Conservation (phyloP, 2,329 filamentous ascomycete genomes). For the Didymellaceae sp. region DNA sequence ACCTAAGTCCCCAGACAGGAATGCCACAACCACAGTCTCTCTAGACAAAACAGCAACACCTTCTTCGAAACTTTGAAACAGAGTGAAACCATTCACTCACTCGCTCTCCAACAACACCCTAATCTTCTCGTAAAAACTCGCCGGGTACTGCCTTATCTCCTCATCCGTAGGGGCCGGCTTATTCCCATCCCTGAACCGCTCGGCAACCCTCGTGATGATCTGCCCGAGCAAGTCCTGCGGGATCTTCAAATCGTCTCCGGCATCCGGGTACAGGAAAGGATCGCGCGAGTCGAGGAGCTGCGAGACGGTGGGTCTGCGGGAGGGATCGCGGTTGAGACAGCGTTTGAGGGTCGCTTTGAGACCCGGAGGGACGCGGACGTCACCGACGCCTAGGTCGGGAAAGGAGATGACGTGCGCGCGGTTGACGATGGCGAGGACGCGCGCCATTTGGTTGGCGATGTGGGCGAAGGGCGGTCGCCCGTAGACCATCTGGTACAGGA, state of each 20-base stretch:
- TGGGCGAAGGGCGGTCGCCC: constrained; percentile 95
- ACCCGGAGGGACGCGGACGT: constrained; percentile 60
- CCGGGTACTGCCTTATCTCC: constrained; percentile 57
- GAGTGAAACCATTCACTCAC: background rate
- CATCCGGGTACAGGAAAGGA: constrained; percentile 64
- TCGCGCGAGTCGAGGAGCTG: constrained; percentile 64
- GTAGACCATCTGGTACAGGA: constrained; percentile 97
- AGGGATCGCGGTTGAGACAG: constrained; percentile 66
- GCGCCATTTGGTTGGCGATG: constrained; percentile 83
- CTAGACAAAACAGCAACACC: background rate
- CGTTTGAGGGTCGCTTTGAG: constrained; percentile 62
- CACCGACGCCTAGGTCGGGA: constrained; percentile 72
- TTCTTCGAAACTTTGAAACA: background rate
- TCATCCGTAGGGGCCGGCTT: constrained; percentile 63
- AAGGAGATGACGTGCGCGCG: constrained; percentile 76
- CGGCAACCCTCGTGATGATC: constrained; percentile 65
- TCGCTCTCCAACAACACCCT: constrained; percentile 47
- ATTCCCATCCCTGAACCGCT: constrained; percentile 61
- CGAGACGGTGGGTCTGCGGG: constrained; percentile 62
- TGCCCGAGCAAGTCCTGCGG: constrained; percentile 63
- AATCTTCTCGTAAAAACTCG: constrained; percentile 57
- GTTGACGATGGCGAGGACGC: constrained; percentile 86
- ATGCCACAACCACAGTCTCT: no score
- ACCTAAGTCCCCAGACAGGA: background rate
- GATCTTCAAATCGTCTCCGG: constrained; percentile 57